A percentile compares a stretch with the other conserved stretches of the same genome.
Conservation (phyloP, 768 basidiomycete species). For the Strobilomyces dryophilus region DNA sequence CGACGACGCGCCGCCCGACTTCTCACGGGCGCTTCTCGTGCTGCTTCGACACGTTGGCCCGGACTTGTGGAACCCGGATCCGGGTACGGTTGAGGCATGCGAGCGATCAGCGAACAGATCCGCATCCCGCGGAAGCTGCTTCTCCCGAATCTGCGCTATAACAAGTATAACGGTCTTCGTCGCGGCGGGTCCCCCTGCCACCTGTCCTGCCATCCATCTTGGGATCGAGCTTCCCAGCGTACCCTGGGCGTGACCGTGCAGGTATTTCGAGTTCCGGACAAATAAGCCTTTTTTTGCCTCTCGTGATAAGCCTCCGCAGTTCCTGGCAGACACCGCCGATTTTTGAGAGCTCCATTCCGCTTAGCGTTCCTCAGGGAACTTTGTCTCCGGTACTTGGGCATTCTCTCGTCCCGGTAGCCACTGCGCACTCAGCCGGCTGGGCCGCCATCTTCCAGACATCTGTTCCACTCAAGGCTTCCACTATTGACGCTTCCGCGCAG, state of each 20-base stretch:
- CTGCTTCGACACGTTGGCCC: too few species aligned
- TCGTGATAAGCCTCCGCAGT: not conserved
- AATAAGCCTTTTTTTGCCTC: not conserved
- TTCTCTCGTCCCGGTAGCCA: too few species aligned
- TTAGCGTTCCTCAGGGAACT: not conserved
- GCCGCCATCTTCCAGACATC: too few species aligned
- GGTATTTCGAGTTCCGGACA: not conserved
- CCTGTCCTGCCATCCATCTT: conserved; percentile 10
- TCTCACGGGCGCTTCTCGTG: not conserved
- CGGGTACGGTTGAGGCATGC: too few species aligned
- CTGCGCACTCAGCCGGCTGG: too few species aligned
- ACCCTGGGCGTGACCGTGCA: not conserved
- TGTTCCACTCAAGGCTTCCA: not conserved
- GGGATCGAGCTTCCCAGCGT: not conserved
- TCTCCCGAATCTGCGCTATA: not conserved
- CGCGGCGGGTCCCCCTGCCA: conserved; percentile 12
- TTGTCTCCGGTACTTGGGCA: too few species aligned
- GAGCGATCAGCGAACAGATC: conserved; percentile 11
- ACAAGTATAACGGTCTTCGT: conserved; percentile 1
- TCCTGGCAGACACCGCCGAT: too few species aligned
- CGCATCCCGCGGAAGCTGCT: not conserved
- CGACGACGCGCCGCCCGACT: not conserved
- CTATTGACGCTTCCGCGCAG: not conserved
- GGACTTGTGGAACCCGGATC: not conserved
- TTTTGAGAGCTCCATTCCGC: not conserved